A percentile compares a stretch with the other conserved stretches of the same genome.
These are phyloP conservation scores for Cyberlindnera amylophila DNA, from an alignment of 805 yeast genomes.

Conservation along the genomic window DNA sequence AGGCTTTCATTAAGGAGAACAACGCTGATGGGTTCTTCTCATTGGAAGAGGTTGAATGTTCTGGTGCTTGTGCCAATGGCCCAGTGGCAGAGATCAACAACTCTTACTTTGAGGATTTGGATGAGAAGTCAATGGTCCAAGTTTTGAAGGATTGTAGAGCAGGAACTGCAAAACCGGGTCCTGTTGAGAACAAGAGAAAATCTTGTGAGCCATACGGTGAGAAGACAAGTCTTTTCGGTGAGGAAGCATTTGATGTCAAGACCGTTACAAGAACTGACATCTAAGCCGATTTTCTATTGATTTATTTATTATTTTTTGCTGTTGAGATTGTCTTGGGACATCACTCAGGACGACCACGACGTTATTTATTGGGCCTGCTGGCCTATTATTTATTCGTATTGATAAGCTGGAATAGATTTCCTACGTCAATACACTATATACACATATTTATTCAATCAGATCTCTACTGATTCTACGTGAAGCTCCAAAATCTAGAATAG, in stretches of 20 bases:
- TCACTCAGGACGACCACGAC: too few relatives aligned
- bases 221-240: slow-evolving; percentile 52
- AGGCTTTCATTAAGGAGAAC: slow-evolving; percentile 60
- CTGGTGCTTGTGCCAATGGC: slow-evolving; percentile 89
- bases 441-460: too few relatives aligned
- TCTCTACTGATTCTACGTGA: too few relatives aligned
- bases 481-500: too few relatives aligned
- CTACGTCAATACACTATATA: too few relatives aligned
- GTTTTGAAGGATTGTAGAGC: slow-evolving; percentile 59
- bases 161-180: slow-evolving; percentile 67
- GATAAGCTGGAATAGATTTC: too few relatives aligned
- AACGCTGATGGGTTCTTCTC: slow-evolving; percentile 74
- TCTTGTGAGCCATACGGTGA: slow-evolving; percentile 78
- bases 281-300: slow-evolving; percentile 25
- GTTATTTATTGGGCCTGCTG: too few relatives aligned
- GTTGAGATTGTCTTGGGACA: background rate
- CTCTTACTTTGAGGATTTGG: slow-evolving; percentile 78
- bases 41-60: slow-evolving; percentile 83
- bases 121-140: slow-evolving; percentile 57
- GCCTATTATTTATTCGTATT: too few relatives aligned
- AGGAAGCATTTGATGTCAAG: slow-evolving; percentile 66
- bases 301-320: background rate
- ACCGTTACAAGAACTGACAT: slow-evolving; percentile 71
- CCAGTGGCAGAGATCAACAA: slow-evolving; percentile 87
- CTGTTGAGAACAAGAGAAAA: slow-evolving; percentile 55